A percentile compares a stretch with the other conserved stretches of the same genome.
Conservation (phyloP, 352 stramenopile genomes). For the Pythium inflatum region DNA sequence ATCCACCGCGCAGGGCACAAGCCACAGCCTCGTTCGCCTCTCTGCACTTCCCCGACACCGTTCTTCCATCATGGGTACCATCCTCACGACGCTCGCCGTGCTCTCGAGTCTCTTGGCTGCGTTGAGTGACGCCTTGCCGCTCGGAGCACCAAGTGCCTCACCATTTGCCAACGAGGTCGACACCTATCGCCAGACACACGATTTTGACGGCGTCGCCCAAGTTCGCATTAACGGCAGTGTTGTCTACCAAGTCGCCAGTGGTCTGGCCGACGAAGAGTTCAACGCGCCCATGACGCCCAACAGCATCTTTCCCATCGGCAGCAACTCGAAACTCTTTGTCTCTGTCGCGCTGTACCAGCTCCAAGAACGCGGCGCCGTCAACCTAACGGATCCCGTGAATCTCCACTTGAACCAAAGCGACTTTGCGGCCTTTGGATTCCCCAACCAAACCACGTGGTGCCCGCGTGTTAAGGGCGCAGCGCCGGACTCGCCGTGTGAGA, state of each 20-base stretch:
- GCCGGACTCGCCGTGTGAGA: slow-evolving; percentile 37
- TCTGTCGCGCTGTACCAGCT: slow-evolving; percentile 62
- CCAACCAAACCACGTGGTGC: slow-evolving; percentile 59
- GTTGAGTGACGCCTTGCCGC: too few species aligned
- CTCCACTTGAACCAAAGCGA: slow-evolving; percentile 43
- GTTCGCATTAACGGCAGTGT: slow-evolving; percentile 55
- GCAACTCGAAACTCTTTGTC: slow-evolving; percentile 63
- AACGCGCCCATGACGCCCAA: slow-evolving; percentile 45
- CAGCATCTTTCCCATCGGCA: slow-evolving; percentile 62
- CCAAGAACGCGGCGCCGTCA: slow-evolving; percentile 49
- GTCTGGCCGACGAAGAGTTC: slow-evolving; percentile 54
- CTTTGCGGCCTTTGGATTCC: slow-evolving; percentile 51
- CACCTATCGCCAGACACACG: slow-evolving; percentile 26
- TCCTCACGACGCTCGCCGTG: too few species aligned
- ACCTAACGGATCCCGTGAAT: slow-evolving; percentile 41
- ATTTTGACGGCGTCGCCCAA: slow-evolving; percentile 62
- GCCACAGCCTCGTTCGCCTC: too few species aligned
- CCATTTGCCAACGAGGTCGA: slow-evolving; percentile 40
- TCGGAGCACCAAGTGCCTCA: too few species aligned
- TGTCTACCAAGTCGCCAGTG: slow-evolving; percentile 51
- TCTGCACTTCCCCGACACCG: too few species aligned
- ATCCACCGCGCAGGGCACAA: too few species aligned
- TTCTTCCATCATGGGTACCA: neutral
- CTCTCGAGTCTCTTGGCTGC: too few species aligned
- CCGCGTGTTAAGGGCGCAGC: slow-evolving; percentile 30